Evolutionary conservation across 306 rosid species (phyloP).

Genomic region (Oxytropis ochrocephala): DNA sequence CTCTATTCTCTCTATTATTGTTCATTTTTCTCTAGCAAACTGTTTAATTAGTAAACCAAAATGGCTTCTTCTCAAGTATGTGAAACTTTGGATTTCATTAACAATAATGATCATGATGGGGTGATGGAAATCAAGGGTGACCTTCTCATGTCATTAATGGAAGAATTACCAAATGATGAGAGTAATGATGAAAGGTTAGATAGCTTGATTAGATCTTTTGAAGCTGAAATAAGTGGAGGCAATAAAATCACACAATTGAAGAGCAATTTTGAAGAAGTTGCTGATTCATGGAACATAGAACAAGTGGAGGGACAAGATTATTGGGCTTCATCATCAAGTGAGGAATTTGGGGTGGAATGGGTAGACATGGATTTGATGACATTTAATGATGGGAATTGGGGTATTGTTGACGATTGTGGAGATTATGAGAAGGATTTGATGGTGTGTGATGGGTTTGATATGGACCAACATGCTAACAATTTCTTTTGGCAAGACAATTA

Average conservation of each 20-base stretch:
- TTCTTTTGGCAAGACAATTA: constrained; percentile 28
- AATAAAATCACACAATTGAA: not conserved
- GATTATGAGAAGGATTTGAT: constrained; percentile 16
- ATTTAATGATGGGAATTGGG: constrained; percentile 26
- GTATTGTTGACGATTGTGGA: constrained; percentile 15
- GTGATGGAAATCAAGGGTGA: constrained; percentile 26
- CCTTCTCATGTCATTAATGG: constrained; percentile 41
- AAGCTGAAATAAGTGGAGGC: constrained; percentile 38
- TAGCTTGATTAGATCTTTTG: constrained; percentile 38
- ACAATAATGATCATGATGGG: not conserved
- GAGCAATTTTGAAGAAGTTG: not conserved
- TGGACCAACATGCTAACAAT: constrained; percentile 21
- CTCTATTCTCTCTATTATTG: not conserved
- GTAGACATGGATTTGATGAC: constrained; percentile 31
- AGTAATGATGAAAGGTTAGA: constrained; percentile 29
- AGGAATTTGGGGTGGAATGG: constrained; percentile 22
- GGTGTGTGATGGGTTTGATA: constrained; percentile 7
- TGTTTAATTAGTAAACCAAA: not conserved
- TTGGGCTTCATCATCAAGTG: too few relatives aligned
- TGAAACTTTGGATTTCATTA: constrained; percentile 7
- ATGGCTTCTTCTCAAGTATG: constrained; percentile 34
- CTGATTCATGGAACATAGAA: constrained; percentile 14
- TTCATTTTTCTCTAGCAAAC: not conserved
- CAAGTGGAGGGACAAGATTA: constrained; percentile 16
- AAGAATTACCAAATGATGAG: constrained; percentile 35